Evolutionary conservation across 176 grass and related monocot species (phyloP), one percentile per base, ranked within the genome.

Genomic region (Oropetium thomaeum): DNA sequence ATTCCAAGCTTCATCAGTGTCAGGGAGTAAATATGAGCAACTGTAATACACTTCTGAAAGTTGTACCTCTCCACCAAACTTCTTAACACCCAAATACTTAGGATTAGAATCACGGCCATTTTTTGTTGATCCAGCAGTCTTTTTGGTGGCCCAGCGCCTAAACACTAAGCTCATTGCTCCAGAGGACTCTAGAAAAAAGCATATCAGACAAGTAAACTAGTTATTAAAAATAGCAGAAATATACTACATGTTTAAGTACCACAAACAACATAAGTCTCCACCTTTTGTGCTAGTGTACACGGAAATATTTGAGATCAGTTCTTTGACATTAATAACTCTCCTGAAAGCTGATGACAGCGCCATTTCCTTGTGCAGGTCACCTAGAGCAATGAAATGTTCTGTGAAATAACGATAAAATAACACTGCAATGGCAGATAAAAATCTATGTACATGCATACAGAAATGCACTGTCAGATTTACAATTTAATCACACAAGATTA

Each of bases 291-390:
- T 81, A 43, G 52, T 60, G 70, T 97, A 97, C 4, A 88, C 38
- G 0, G 79, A 61, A 83, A 59, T 85, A 82, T 88, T 97, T 68
- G 87, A 86, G 49, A 90, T 44, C 33, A 92, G 59, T 54, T 93
- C 93, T 79, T 90, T 87, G 39, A 93, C 77, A 79, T 89, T 89
- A 47, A n/a, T n/a, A n/a, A 89, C 77, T 87, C 80, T 84, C 63
- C 90, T 83, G 59, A 75, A 97, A 62, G 90, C 60, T 71, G 85
- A 88, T 43, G 80, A 86, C 10, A 90, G 3, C 22, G 78, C 77
- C 86, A 88, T 83, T 43, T 53, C 26, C 35, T 65, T 54, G 37
- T 17, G 2, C 69, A 79, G 19, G 25, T 66, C 45, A 78, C 65
- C 72, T 83, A 79, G 22, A 79, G 4, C 20, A 23, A 83, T 39